Percentiles rank a stretch among this genome's conserved stretches.
phyloP scores from a whole-genome alignment of 2,329 filamentous ascomycete genomes.

The Colletotrichum aenigma region DNA sequence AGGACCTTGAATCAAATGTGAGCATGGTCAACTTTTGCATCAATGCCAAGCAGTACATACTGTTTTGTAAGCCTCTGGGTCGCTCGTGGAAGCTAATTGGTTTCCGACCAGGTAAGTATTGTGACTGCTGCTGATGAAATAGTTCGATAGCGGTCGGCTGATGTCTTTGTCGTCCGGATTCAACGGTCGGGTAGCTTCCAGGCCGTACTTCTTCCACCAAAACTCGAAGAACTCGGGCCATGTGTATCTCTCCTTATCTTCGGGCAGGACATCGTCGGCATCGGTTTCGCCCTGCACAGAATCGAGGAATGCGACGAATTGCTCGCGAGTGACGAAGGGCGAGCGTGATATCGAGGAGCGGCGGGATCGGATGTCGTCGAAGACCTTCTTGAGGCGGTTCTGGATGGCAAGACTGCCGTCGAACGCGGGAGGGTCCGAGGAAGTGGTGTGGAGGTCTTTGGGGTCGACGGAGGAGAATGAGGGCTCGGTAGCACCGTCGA shows the following conservation, averaged over 20 bases:
- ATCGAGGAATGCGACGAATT: constrained; percentile 54
- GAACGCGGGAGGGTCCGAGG: constrained; percentile 29
- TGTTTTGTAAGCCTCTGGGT: constrained; percentile 77
- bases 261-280: constrained; percentile 29
- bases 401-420: constrained; percentile 54
- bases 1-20: constrained; percentile 59
- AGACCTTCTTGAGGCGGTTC: constrained; percentile 52
- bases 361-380: constrained; percentile 44
- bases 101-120: constrained; percentile 92
- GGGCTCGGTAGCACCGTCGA: constrained; percentile 12
- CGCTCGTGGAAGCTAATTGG: constrained; percentile 79
- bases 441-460: background rate
- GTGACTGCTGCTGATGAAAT: constrained; percentile 94
- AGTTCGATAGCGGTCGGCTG: constrained; percentile 77
- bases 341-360: constrained; percentile 32
- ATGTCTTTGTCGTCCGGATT: constrained; percentile 56
- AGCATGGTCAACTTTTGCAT: background rate
- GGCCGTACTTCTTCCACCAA: constrained; percentile 48
- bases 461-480: constrained; percentile 13
- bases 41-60: constrained; percentile 48
- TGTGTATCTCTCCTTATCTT: constrained; percentile 45
- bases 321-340: constrained; percentile 32
- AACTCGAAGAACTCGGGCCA: constrained; percentile 55
- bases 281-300: constrained; percentile 50
- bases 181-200: constrained; percentile 48